Base-by-base conservation (phyloP, 805 yeast genomes). In the Candida tallmaniae region DNA sequence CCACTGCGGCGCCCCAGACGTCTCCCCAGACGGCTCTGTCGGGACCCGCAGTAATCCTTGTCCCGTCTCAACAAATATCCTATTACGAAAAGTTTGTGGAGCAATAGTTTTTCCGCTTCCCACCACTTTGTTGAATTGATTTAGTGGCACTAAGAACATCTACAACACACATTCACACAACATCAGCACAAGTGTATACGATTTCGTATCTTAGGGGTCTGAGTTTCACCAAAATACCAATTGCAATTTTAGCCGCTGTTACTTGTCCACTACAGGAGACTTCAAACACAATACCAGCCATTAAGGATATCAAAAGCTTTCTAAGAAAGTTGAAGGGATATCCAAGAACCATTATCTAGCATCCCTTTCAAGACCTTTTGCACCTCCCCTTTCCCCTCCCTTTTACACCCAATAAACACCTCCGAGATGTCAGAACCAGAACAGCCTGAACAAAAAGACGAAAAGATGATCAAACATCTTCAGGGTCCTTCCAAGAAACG, bases 401-500 rank as follows among this genome's bases (percentile, higher is more conserved):
- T 20, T 20, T 7, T 10, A 10, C 7, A 20, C 9, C 23, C 23
- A 20, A 20, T 7, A 7, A 7, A 20, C 23, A 20, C 10, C 7
- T 7, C 23, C 9, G 23, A 7, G 7, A 20, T 7, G 10, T 20
- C 7, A 20, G 26, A 23, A 11, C 12, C 13, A 23, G 12, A 13
- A 10, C 26, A 20, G 23, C 23, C 10, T 20, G 27, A 24, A 14
- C 14, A 24, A 12, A 24, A 24, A 6, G 27, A 24, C 27, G 16
- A 24, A 6, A 12, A n/a, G 19, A 27, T 8, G 20, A 27, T 6
- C 20, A 27, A 13, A 66, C n/a, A n/a, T n/a, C n/a, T n/a, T n/a
- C n/a, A n/a, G n/a, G n/a, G n/a, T n/a, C n/a, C n/a, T n/a, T n/a
- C n/a, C n/a, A n/a, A n/a, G n/a, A 80, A 81, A 48, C 48, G 89